These are phyloP conservation scores for Glomus cerebriforme DNA, from an alignment of 192 early-diverging fungal genomes.

Conservation along the genomic window DNA sequence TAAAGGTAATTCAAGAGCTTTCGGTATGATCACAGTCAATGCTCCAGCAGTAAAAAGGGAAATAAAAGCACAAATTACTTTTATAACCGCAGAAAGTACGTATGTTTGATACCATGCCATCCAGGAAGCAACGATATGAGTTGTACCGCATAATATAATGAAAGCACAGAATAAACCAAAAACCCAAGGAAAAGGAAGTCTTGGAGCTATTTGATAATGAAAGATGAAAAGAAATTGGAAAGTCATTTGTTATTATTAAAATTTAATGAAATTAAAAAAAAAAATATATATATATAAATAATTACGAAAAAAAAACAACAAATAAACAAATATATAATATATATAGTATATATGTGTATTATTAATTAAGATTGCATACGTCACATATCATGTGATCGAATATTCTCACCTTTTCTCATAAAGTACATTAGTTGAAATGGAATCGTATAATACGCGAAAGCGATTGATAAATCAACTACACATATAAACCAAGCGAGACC, in stretches of 20 bases:
- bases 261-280: no score
- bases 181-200: slow-evolving; percentile 16
- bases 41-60: slow-evolving; percentile 2
- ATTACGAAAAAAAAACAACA: no score
- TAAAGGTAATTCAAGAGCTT: slow-evolving; percentile 15
- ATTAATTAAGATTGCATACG: background rate
- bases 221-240: background rate
- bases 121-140: slow-evolving; percentile 10
- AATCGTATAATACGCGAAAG: slow-evolving; percentile 12
- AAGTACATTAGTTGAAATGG: slow-evolving; percentile 22
- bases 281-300: no score
- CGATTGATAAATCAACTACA: slow-evolving; percentile 12
- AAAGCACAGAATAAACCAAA: slow-evolving; percentile 16
- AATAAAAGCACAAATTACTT: slow-evolving; percentile 2
- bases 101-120: slow-evolving; percentile 24
- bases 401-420: slow-evolving; percentile 18
- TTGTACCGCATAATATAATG: slow-evolving; percentile 19
- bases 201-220: background rate
- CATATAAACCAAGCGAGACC: background rate
- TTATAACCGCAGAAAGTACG: slow-evolving; percentile 9
- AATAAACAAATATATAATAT: no score
- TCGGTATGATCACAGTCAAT: slow-evolving; percentile 7
- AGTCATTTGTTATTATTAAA: background rate
- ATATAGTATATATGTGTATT: no score
- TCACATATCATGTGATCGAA: background rate